These are phyloP conservation scores for Pogostemon cablin DNA, from an alignment of 257 asterid genomes.

Conservation along the genomic window DNA sequence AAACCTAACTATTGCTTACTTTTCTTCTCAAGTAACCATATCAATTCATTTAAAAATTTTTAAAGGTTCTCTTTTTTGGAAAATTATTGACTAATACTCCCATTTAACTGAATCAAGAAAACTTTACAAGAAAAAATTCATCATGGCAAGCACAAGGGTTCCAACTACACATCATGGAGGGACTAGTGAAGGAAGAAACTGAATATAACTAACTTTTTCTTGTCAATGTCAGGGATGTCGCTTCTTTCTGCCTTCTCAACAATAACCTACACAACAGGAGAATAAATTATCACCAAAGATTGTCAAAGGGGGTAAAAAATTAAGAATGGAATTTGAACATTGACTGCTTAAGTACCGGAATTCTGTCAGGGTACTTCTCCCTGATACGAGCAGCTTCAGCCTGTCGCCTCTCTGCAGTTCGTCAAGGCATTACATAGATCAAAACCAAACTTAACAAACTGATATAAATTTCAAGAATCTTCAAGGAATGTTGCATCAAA, in stretches of 20 bases:
- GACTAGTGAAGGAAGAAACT: conserved; percentile 12
- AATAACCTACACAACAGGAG: conserved; percentile 60
- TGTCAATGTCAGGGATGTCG: conserved; percentile 90
- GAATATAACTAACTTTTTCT: conserved; percentile 47
- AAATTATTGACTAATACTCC: too few relatives aligned
- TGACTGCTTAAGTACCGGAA: conserved; percentile 57
- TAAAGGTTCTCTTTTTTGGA: too few relatives aligned
- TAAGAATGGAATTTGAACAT: background rate
- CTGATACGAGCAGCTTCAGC: conserved; percentile 98
- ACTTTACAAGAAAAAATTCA: conserved; percentile 14
- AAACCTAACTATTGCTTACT: background rate
- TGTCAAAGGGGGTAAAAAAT: background rate
- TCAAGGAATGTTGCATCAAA: conserved; percentile 2
- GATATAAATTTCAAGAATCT: background rate
- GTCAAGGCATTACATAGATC: background rate
- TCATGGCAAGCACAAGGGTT: conserved; percentile 8
- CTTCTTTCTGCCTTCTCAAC: conserved; percentile 95
- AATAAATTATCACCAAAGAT: background rate
- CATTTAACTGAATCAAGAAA: background rate
- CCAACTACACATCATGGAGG: background rate
- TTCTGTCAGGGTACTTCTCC: conserved; percentile 99
- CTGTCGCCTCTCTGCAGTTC: conserved; percentile 89
- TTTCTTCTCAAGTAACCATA: conserved; percentile 7
- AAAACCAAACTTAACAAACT: conserved; percentile 9
- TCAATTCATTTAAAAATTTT: too few relatives aligned